Evolutionary conservation across 768 basidiomycete species (phyloP).

Genomic region (Favolaschia claudopus): DNA sequence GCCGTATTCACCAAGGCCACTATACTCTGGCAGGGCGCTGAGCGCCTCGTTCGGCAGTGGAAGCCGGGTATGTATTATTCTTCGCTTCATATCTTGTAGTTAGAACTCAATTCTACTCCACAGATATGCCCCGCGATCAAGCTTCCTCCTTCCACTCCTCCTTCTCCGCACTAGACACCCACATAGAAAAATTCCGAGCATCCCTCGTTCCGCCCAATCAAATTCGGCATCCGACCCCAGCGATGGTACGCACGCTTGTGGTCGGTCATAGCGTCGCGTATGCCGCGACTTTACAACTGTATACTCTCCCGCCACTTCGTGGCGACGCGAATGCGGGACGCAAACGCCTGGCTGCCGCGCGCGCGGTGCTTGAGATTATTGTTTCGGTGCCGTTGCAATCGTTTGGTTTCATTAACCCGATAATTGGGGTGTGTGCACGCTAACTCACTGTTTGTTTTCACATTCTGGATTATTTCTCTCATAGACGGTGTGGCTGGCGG

Average conservation of each 20-base stretch:
- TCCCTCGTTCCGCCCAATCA: neutral
- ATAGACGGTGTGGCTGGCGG: slow-evolving; percentile 6
- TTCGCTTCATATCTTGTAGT: neutral
- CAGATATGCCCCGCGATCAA: neutral
- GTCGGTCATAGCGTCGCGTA: neutral
- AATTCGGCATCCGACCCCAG: neutral
- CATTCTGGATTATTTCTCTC: neutral
- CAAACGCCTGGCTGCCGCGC: neutral
- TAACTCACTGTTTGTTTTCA: neutral
- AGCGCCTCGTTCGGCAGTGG: slow-evolving; percentile 4
- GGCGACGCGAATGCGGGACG: neutral
- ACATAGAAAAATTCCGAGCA: slow-evolving; percentile 2
- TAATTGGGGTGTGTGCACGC: neutral
- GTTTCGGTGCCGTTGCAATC: neutral
- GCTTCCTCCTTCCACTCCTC: neutral
- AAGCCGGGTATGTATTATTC: slow-evolving; percentile 4
- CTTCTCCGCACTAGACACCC: neutral
- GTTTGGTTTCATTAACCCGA: neutral
- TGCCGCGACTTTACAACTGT: neutral
- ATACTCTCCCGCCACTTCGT: neutral
- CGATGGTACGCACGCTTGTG: slow-evolving; percentile 1
- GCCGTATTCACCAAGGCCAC: slow-evolving; percentile 16
- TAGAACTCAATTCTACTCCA: neutral
- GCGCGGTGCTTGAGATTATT: neutral
- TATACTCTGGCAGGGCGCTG: slow-evolving; percentile 14